Evolutionary conservation across 1,139 yeast genomes (phyloP).

Genomic region (Sugiyamaella japonica): DNA sequence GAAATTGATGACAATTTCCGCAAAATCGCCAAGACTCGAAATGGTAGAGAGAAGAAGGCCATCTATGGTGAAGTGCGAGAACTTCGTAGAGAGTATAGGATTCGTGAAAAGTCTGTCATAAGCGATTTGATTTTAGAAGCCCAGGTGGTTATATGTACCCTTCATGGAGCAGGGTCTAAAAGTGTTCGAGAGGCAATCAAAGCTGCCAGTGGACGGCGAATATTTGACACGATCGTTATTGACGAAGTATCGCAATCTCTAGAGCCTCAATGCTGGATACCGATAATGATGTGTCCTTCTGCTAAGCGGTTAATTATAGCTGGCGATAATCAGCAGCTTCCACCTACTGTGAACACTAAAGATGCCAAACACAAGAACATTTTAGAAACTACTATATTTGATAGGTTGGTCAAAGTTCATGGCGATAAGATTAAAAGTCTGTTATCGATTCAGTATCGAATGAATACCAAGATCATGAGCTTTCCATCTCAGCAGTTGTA

Average conservation of each 20-base stretch:
- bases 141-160: slow-evolving; percentile 73
- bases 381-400: slow-evolving; percentile 72
- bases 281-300: slow-evolving; percentile 65
- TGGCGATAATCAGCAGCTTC: slow-evolving; percentile 78
- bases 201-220: slow-evolving; percentile 30
- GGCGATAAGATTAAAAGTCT: slow-evolving; percentile 56
- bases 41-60: slow-evolving; percentile 62
- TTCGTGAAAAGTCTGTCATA: slow-evolving; percentile 65
- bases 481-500: slow-evolving; percentile 75
- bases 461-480: slow-evolving; percentile 76
- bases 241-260: slow-evolving; percentile 95
- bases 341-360: slow-evolving; percentile 47
- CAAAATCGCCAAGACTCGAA: slow-evolving; percentile 63
- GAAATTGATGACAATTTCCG: slow-evolving; percentile 67
- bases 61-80: slow-evolving; percentile 70
- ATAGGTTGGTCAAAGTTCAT: slow-evolving; percentile 57
- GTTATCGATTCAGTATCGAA: slow-evolving; percentile 78
- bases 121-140: slow-evolving; percentile 59
- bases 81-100: slow-evolving; percentile 65
- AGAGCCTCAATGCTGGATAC: slow-evolving; percentile 98
- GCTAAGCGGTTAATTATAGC: slow-evolving; percentile 59
- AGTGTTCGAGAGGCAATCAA: slow-evolving; percentile 55
- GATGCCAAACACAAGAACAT: slow-evolving; percentile 40
- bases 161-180: slow-evolving; percentile 83
- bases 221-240: slow-evolving; percentile 80